Evolutionary conservation across 2,329 filamentous ascomycete genomes (phyloP), one percentile per base, ranked within the genome.

Genomic region (Drechmeria coniospora): DNA sequence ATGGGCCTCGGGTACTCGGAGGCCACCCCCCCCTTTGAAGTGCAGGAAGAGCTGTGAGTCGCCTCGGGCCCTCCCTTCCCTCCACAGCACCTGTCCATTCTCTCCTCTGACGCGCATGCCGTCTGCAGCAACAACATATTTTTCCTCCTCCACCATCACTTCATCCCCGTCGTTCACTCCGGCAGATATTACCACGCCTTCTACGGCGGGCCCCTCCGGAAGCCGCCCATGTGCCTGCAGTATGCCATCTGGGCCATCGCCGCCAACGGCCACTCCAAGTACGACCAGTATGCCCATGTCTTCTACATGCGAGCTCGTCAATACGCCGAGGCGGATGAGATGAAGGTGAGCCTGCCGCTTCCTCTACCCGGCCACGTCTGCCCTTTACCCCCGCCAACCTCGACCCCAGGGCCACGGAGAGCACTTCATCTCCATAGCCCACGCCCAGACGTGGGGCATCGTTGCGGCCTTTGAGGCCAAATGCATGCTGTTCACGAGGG

Each of bases 241-340:
- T 94, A 94, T 50, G 77, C 75, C 15, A 81, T 94, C 47, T 93
- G 84, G 83, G 69, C 75, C n/a, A 59, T 81, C 40, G 81, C 81
- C 7, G 73, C 83, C 5, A 68, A 71, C 10, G 61, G 75, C 2
- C 70, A 75, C 18, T 66, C 79, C 22, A 82, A 82, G 44, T 92
- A 92, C 43, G 60, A 65, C 6, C 56, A 59, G 7, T 68, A 83
- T 21, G 73, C 83, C 34, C 74, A 79, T 6, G 65, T 86, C 26
- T 86, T 94, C 42, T 93, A 94, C 46, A 66, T 71, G 27, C 68
- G 83, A 23, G 71, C 84, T 4, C 68, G 86, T 17, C 84, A 86
- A 38, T 93, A 94, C 45, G 65, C 77, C 0, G 77, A 94, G 38
- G 60, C 68, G 20, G 83, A 92, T 38, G 83, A 94, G 54, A 78